phyloP scores from a whole-genome alignment of 2,329 filamentous ascomycete species.

The Colletotrichum gigasporum region DNA sequence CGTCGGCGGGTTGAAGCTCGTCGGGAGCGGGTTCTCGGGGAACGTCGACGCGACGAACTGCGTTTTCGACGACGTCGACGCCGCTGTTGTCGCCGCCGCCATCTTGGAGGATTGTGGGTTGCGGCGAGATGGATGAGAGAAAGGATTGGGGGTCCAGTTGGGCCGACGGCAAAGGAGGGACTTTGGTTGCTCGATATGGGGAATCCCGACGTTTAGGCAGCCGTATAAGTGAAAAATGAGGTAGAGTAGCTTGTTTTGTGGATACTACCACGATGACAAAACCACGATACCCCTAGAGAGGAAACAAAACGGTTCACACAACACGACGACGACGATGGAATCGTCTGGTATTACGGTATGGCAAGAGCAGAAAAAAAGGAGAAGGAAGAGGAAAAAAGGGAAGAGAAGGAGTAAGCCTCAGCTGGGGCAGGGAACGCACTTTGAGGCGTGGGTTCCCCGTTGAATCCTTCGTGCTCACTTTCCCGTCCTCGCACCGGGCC shows the following conservation, averaged over 20 bases:
- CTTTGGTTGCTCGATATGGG: background rate
- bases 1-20: slow-evolving; percentile 32
- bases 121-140: background rate
- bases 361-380: background rate
- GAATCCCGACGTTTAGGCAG: background rate
- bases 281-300: background rate
- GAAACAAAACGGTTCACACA: no score
- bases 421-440: background rate
- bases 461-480: slow-evolving; percentile 1
- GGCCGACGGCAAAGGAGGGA: no score
- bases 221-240: no score
- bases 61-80: slow-evolving; percentile 12
- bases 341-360: background rate
- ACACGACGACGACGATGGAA: background rate
- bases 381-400: background rate
- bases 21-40: slow-evolving; percentile 35
- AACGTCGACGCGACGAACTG: slow-evolving; percentile 29
- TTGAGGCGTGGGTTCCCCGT: background rate
- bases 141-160: background rate
- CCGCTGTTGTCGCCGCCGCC: background rate
- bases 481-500: background rate
- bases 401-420: background rate
- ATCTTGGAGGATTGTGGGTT: background rate
- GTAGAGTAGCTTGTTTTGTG: background rate
- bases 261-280: background rate